These are phyloP conservation scores for Trifolium dubium DNA, from an alignment of 306 rosid genomes.

Conservation along the genomic window DNA sequence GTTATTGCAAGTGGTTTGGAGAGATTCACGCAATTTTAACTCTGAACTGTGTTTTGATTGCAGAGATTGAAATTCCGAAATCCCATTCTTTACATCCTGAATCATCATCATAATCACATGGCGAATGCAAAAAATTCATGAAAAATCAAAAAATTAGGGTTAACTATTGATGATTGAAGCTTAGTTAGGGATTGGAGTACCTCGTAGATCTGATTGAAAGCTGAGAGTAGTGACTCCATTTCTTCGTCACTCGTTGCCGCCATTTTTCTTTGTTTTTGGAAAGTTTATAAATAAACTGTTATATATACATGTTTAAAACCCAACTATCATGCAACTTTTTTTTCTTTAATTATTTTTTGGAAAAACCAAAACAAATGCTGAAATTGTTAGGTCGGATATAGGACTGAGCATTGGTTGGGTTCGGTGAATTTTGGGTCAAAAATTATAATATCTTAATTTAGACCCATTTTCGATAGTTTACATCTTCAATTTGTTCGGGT, in stretches of 20 bases:
- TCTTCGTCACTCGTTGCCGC: constrained; percentile 68
- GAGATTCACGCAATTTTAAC: constrained; percentile 61
- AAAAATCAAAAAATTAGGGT: not conserved
- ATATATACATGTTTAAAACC: too few relatives aligned
- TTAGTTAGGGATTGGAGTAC: constrained; percentile 27
- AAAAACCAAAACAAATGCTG: too few relatives aligned
- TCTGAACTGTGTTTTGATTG: constrained; percentile 53
- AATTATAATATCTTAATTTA: too few relatives aligned
- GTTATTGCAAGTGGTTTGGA: constrained; percentile 53
- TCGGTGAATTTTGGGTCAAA: too few relatives aligned
- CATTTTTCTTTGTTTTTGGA: constrained; percentile 39
- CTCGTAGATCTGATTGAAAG: constrained; percentile 67
- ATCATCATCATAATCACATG: too few relatives aligned
- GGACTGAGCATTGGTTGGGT: too few relatives aligned
- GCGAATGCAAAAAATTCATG: not conserved
- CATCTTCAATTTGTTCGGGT: too few relatives aligned
- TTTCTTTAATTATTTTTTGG: too few relatives aligned
- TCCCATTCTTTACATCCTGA: constrained; percentile 64
- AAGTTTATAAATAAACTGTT: not conserved
- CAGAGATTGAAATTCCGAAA: constrained; percentile 55
- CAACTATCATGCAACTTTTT: too few relatives aligned
- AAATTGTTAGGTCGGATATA: too few relatives aligned
- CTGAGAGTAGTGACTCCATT: constrained; percentile 60
- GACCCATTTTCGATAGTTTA: too few relatives aligned
- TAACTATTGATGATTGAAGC: constrained; percentile 1